A percentile compares a stretch with the other conserved stretches of the same genome.
Conservation (phyloP, 1,284 basidiomycete genomes). For the Cryptococcus maquisensis region DNA sequence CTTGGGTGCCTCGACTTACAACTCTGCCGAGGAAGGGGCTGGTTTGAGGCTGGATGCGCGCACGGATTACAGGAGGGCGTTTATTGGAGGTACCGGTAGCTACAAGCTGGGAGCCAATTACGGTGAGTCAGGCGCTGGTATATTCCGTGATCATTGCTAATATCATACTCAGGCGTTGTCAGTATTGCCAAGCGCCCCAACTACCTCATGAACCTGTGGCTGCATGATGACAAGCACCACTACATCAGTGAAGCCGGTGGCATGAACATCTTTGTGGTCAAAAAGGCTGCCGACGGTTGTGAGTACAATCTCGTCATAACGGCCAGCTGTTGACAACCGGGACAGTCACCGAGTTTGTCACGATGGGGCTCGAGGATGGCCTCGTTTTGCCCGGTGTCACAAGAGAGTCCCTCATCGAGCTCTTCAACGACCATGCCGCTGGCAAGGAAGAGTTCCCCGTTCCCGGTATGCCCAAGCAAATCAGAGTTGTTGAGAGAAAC, state of each 20-base stretch:
- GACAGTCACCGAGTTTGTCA: slow-evolving; percentile 40
- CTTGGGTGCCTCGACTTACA: slow-evolving; percentile 39
- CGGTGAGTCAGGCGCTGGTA: slow-evolving; percentile 18
- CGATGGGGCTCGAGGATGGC: slow-evolving; percentile 44
- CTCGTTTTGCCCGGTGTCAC: slow-evolving; percentile 47
- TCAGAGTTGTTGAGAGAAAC: slow-evolving; percentile 44
- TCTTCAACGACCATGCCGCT: slow-evolving; percentile 35
- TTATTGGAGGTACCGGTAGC: slow-evolving; percentile 42
- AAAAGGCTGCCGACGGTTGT: slow-evolving; percentile 39
- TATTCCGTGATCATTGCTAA: neutral
- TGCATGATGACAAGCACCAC: slow-evolving; percentile 37
- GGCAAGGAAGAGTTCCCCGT: slow-evolving; percentile 33
- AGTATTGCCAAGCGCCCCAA: slow-evolving; percentile 42
- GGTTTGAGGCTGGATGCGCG: slow-evolving; percentile 37
- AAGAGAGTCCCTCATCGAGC: slow-evolving; percentile 38
- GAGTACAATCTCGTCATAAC: slow-evolving; percentile 7
- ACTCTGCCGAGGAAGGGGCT: slow-evolving; percentile 26
- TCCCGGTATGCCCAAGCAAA: slow-evolving; percentile 35
- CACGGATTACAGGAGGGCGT: slow-evolving; percentile 43
- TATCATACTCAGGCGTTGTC: slow-evolving; percentile 27
- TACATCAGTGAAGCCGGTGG: slow-evolving; percentile 45
- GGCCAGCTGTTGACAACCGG: neutral
- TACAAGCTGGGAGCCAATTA: slow-evolving; percentile 48
- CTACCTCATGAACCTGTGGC: slow-evolving; percentile 45
- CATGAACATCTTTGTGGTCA: slow-evolving; percentile 47